Percentiles rank a stretch among this genome's conserved stretches.
These are phyloP conservation scores for Geranium incanum DNA, from an alignment of 441 rosid genomes.

Conservation along the genomic window DNA sequence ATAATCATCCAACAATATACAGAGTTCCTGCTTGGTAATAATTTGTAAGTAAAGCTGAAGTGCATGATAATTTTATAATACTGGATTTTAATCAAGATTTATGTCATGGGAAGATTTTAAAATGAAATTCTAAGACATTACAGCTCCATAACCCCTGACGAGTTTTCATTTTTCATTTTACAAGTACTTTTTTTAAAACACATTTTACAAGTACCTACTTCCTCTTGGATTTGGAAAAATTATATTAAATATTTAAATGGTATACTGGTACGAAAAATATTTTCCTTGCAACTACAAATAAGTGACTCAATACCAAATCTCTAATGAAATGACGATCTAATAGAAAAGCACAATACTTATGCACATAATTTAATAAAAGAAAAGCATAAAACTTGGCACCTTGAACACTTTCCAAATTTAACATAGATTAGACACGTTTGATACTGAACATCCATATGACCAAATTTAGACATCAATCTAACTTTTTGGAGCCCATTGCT, in stretches of 20 bases:
- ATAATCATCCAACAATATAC: constrained; percentile 87
- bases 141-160: background rate
- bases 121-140: background rate
- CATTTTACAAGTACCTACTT: too few relatives aligned
- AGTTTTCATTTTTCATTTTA: too few relatives aligned
- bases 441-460: background rate
- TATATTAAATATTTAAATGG: background rate
- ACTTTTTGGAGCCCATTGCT: constrained; percentile 7
- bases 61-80: background rate
- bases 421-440: background rate
- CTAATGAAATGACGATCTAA: background rate
- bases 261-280: background rate
- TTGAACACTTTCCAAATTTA: background rate
- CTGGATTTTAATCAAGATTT: background rate
- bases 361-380: background rate
- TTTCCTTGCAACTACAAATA: background rate
- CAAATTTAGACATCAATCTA: background rate
- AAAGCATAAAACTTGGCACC: background rate
- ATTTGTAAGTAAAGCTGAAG: constrained; percentile 4
- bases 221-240: too few relatives aligned
- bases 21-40: constrained; percentile 52
- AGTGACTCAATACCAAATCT: background rate
- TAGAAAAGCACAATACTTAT: background rate
- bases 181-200: too few relatives aligned
- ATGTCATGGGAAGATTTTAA: background rate